Percentiles rank a stretch among this genome's conserved stretches.
Evolutionary conservation across 2,329 filamentous ascomycete genomes (phyloP).

Genomic region (Phaeosphaeriaceae sp.): DNA sequence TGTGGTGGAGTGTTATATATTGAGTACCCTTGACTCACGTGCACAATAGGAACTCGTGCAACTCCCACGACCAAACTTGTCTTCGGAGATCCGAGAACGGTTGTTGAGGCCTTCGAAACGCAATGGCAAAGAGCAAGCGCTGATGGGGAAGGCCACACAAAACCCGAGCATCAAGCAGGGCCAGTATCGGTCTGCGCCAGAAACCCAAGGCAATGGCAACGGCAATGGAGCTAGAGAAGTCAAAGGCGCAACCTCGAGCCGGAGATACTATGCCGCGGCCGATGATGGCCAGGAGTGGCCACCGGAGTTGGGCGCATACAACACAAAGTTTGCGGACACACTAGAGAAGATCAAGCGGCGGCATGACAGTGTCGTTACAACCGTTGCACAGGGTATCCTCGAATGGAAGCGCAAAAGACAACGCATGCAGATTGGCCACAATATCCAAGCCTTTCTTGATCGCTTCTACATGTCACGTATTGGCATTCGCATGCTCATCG

Average conservation of each 20-base stretch:
- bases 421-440: conserved; percentile 97
- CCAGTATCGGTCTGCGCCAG: conserved; percentile 71
- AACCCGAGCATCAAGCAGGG: conserved; percentile 89
- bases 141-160: conserved; percentile 81
- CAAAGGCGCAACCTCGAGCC: conserved; percentile 52
- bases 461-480: conserved; percentile 99
- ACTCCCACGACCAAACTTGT: conserved; percentile 77
- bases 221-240: conserved; percentile 57
- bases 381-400: conserved; percentile 94
- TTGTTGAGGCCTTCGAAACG: conserved; percentile 72
- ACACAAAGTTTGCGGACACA: conserved; percentile 85
- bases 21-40: conserved; percentile 42
- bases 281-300: conserved; percentile 92
- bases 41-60: conserved; percentile 82
- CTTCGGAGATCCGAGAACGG: conserved; percentile 76
- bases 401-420: conserved; percentile 97
- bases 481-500: conserved; percentile 98
- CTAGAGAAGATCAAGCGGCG: conserved; percentile 93
- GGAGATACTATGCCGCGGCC: conserved; percentile 89
- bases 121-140: conserved; percentile 65
- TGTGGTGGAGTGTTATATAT: conserved; percentile 9
- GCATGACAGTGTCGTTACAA: conserved; percentile 97
- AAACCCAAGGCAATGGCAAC: conserved; percentile 55
- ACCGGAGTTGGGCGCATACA: conserved; percentile 91
- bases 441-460: conserved; percentile 96